Base-by-base conservation (phyloP, 2,329 filamentous ascomycete species). In the Clonostachys solani region DNA sequence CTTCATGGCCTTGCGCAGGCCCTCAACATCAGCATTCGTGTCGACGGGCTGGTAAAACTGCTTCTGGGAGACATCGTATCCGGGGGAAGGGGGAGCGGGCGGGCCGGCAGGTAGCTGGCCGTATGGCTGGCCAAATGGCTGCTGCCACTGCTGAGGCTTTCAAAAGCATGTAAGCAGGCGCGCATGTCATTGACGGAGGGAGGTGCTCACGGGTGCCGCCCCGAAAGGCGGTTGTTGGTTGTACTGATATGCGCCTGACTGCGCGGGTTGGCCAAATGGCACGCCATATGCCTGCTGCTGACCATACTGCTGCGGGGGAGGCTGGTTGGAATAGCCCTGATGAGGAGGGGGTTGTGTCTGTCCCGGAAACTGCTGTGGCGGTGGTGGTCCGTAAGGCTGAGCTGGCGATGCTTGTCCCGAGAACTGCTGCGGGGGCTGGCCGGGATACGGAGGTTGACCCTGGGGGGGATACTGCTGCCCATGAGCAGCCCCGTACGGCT, bases 1-100 rank as follows among this genome's bases (percentile, higher is more conserved):
- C 49, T 63, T 63, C 64, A 67, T 66, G 2, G 64, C 63, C 18
- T 64, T 61, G 42, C 61, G 56, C 2, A 68, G 45, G 2, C 49
- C 41, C 49, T 66, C 60, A 1, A 55, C 56, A 6, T 66, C 65
- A 15, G 52, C 33, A 2, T 50, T 16, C 5, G 62, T 66, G 33
- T 68, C 56, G 12, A 65, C 54, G n/a, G 50, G 58, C 3, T 53
- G 52, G 1, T 49, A 45, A 44, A 40, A 57, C 2, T 53, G 46
- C 19, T 55, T 62, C 33, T 64, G 61, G 1, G 54, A 49, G 1
- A 43, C 35, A n/a, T 65, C 62, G 5, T 65, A 63, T 12, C 59
- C 60, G 3, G 47, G 49, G 0, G 61, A 64, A 3, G 62, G 59
- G 1, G 60, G 59, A 0, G 59, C 58, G 3, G 60, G 53, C 2